Base-by-base conservation (phyloP, 371 early-diverging fungal genomes). In the Apophysomyces sp. region DNA sequence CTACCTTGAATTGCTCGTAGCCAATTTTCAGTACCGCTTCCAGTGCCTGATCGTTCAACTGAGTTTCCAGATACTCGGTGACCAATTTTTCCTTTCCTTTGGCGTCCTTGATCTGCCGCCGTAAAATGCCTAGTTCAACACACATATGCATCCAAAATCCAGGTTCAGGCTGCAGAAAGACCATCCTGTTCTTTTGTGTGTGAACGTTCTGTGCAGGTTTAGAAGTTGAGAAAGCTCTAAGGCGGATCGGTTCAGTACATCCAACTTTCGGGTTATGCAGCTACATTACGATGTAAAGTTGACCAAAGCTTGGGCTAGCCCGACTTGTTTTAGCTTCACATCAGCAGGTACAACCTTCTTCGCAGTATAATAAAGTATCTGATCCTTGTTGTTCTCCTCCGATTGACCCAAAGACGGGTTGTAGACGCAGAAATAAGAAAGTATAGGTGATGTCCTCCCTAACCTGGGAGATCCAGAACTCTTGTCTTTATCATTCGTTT, bases 251-350 rank as follows among this genome's bases (percentile, higher is more conserved):
- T 21, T 44, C 49, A 44, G 16, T 21, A n/a, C 9, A 44, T 11
- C 29, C 11, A 16, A 15, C n/a, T 16, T 60, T 29, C 36, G 55
- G 27, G 7, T 7, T 29, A 21, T 29, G 21, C 75, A 8, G 27
- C 49, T 44, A 44, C 49, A 9, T 41, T 81, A 90, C 92, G 74
- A 75, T 36, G 91, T 86, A 72, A 93, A 92, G 60, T 91, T 87
- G 31, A 91, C 88, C 15, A 93, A 71, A 0, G 91, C 94, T 58
- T 91, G 89, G 7, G 91, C 92, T 30, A 93, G 71, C 4, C 95
- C 95, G 29, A 93, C 85, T 64, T 93, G 92, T 30, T 92, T 83
- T 72, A 92, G 82, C 73, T 91, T 88, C 52, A 87, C 88, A 71
- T 93, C 92, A 65, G 90, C 75, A 18, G 91, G 87, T 7, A 90